phyloP scores from a whole-genome alignment of 2,329 filamentous ascomycete genomes.

The Trichoderma simmonsii region DNA sequence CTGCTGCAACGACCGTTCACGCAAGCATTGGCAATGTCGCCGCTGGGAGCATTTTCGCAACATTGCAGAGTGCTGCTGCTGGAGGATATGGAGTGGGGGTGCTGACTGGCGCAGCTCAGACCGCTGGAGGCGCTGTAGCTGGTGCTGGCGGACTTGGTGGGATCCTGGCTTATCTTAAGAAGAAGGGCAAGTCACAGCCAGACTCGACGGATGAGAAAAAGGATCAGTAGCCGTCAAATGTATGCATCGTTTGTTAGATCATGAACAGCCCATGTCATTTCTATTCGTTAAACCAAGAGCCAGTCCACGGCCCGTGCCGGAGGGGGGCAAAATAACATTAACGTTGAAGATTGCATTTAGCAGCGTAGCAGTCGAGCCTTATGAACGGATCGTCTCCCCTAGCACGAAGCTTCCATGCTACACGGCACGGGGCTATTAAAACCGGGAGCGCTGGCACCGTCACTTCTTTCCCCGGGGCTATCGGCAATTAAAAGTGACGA shows the following conservation, averaged over 20 bases:
- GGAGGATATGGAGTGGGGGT: conserved; percentile 28
- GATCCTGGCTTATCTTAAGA: background rate
- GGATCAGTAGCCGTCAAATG: background rate
- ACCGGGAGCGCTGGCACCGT: background rate
- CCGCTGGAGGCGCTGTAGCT: conserved; percentile 10
- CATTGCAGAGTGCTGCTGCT: conserved; percentile 31
- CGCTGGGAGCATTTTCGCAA: conserved; percentile 27
- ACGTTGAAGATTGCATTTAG: background rate
- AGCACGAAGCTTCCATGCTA: background rate
- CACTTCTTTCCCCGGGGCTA: background rate
- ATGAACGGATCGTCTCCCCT: background rate
- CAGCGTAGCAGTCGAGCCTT: background rate
- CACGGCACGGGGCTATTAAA: background rate
- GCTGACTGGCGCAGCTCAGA: conserved; percentile 24
- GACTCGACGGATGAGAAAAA: background rate
- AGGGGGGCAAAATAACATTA: background rate
- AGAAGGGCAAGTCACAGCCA: background rate
- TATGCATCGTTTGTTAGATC: background rate
- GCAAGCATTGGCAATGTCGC: conserved; percentile 29
- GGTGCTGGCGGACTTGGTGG: background rate
- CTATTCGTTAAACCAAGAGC: background rate
- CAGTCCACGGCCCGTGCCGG: background rate
- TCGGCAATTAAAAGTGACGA: background rate
- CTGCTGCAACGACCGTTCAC: conserved; percentile 28
- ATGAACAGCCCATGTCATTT: background rate